phyloP scores from a whole-genome alignment of 441 rosid genomes.

The Pelargonium australe region DNA sequence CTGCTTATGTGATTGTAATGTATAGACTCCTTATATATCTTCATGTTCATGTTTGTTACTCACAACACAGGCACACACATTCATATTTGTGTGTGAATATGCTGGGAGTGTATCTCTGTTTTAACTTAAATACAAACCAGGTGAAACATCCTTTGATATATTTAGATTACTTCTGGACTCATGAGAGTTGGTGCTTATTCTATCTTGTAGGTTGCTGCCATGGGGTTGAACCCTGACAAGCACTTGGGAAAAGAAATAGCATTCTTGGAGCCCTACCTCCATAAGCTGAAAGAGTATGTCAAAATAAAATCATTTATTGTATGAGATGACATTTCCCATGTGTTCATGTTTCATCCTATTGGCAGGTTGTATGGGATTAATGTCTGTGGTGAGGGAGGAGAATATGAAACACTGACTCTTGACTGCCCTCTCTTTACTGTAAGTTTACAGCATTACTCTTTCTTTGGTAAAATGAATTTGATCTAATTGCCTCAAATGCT shows the following conservation, averaged over 20 bases:
- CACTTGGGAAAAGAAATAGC: constrained; percentile 85
- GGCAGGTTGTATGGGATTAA: constrained; percentile 79
- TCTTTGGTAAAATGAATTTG: constrained; percentile 14
- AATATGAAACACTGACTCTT: constrained; percentile 87
- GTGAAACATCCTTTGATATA: constrained; percentile 8
- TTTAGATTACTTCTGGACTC: neutral
- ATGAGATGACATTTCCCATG: neutral
- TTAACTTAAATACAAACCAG: neutral
- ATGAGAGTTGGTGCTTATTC: constrained; percentile 15
- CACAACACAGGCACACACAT: neutral
- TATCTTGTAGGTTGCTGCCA: constrained; percentile 73
- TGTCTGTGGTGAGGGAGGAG: constrained; percentile 98
- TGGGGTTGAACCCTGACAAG: constrained; percentile 80
- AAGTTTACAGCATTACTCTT: constrained; percentile 25
- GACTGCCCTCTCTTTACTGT: constrained; percentile 92
- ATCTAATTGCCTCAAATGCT: constrained; percentile 7
- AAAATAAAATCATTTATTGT: neutral
- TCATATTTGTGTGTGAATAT: neutral
- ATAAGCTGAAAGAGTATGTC: constrained; percentile 80
- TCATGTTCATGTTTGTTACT: neutral
- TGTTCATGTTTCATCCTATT: constrained; percentile 9
- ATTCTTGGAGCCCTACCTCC: constrained; percentile 55
- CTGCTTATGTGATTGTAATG: neutral
- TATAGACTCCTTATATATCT: neutral
- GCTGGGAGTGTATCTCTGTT: neutral